phyloP scores from a whole-genome alignment of 108 stramenopile genomes.

The Hondaea fermentalgiana region DNA sequence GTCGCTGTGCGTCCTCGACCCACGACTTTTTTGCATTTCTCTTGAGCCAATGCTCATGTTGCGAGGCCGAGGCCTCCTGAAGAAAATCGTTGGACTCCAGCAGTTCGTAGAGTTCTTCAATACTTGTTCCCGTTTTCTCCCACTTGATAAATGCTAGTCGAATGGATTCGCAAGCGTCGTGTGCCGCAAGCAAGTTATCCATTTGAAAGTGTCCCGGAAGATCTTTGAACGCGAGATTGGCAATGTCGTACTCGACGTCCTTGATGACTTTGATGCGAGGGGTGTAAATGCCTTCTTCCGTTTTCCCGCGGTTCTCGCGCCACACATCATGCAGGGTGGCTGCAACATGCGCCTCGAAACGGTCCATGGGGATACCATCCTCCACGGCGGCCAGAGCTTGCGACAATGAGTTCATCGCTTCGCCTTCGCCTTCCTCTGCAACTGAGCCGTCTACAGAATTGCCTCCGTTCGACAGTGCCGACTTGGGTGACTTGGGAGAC shows the following conservation, averaged over 20 bases:
- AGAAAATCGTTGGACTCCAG: background rate
- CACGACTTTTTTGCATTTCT: background rate
- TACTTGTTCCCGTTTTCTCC: background rate
- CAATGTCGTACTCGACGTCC: slow-evolving; percentile 13
- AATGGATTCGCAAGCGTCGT: slow-evolving; percentile 4
- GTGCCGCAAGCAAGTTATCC: background rate
- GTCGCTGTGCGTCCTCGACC: background rate
- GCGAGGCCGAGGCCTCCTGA: background rate
- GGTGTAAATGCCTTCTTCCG: background rate
- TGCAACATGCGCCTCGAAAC: background rate
- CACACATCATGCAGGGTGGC: slow-evolving; percentile 8
- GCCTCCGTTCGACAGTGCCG: background rate
- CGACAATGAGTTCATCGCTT: background rate
- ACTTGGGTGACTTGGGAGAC: background rate
- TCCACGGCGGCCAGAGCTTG: background rate
- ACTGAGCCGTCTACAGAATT: too few relatives aligned
- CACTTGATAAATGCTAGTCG: background rate
- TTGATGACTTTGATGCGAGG: slow-evolving; percentile 13
- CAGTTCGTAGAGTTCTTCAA: background rate
- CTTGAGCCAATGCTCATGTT: slow-evolving; percentile 13
- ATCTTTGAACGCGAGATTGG: background rate
- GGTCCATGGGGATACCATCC: background rate
- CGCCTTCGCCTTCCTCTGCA: background rate
- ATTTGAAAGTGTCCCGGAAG: slow-evolving; percentile 12
- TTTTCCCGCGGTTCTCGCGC: background rate